Evolutionary conservation across 305 asterid genomes (phyloP).

Genomic region (Plantago coronopus): DNA sequence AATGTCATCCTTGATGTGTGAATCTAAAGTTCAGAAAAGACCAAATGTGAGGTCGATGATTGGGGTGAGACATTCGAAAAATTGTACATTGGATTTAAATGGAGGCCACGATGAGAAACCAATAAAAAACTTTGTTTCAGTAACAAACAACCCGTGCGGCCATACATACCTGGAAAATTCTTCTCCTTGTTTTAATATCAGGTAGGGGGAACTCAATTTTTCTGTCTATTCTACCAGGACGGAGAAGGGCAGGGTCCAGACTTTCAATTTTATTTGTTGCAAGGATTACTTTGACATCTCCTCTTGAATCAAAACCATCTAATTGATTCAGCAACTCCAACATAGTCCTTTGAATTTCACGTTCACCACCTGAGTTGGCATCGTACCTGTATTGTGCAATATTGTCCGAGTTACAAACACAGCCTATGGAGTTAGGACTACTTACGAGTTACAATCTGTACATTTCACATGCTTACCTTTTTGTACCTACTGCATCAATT

Average conservation of each 20-base stretch:
- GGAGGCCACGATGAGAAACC: background rate
- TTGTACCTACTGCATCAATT: constrained; percentile 92
- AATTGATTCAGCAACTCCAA: constrained; percentile 70
- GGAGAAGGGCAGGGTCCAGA: constrained; percentile 87
- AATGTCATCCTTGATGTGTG: constrained; percentile 92
- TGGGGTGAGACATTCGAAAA: background rate
- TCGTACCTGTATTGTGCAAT: constrained; percentile 53
- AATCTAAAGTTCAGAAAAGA: constrained; percentile 41
- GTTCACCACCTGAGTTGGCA: constrained; percentile 96
- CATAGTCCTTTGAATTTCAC: constrained; percentile 92
- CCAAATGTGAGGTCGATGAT: constrained; percentile 5
- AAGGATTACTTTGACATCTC: constrained; percentile 88
- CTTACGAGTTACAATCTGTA: constrained; percentile 2
- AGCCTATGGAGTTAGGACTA: no score
- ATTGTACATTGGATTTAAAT: no score
- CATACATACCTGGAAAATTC: constrained; percentile 71
- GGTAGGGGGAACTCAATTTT: constrained; percentile 90
- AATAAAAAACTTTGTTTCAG: constrained; percentile 6
- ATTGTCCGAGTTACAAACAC: background rate
- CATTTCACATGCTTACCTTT: constrained; percentile 45
- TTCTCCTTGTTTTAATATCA: constrained; percentile 84
- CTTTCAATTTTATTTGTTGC: constrained; percentile 83
- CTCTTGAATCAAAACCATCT: constrained; percentile 78
- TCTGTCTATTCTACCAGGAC: constrained; percentile 87
- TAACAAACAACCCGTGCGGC: constrained; percentile 1